These are phyloP conservation scores for Ogataea dorogensis DNA, from an alignment of 805 yeast species.

Conservation along the genomic window DNA sequence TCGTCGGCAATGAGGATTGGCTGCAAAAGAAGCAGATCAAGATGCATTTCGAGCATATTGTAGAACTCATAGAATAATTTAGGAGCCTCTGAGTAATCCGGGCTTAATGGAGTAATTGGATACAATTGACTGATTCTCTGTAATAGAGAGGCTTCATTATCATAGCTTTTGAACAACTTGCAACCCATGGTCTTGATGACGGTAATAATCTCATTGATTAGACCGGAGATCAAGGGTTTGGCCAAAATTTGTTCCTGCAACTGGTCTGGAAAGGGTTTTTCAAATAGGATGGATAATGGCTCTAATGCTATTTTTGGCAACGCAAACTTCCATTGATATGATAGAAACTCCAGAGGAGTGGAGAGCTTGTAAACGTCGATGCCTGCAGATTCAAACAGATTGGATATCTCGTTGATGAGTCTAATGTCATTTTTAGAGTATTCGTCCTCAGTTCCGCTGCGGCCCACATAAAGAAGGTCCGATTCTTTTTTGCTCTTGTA, in stretches of 20 bases:
- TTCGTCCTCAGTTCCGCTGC: slow-evolving; percentile 41
- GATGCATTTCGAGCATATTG: slow-evolving; percentile 54
- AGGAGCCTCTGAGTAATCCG: slow-evolving; percentile 48
- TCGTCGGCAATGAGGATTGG: slow-evolving; percentile 92
- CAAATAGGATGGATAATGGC: slow-evolving; percentile 73
- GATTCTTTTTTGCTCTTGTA: slow-evolving; percentile 39
- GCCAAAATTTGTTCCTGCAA: slow-evolving; percentile 70
- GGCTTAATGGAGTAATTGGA: slow-evolving; percentile 33
- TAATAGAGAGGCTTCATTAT: slow-evolving; percentile 60
- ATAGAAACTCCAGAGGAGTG: slow-evolving; percentile 55
- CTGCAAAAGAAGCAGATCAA: slow-evolving; percentile 77
- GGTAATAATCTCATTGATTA: slow-evolving; percentile 69
- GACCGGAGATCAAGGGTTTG: slow-evolving; percentile 80
- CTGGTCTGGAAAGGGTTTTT: slow-evolving; percentile 58
- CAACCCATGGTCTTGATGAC: slow-evolving; percentile 78
- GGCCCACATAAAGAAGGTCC: slow-evolving; percentile 46
- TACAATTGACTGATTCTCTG: slow-evolving; percentile 50
- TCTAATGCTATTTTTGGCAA: slow-evolving; percentile 75
- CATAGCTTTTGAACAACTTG: slow-evolving; percentile 65
- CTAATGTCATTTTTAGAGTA: slow-evolving; percentile 43
- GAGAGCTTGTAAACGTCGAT: slow-evolving; percentile 49
- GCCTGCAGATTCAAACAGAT: slow-evolving; percentile 38
- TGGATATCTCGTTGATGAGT: slow-evolving; percentile 36
- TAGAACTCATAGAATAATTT: slow-evolving; percentile 64
- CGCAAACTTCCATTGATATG: slow-evolving; percentile 84